Evolutionary conservation across 2,329 filamentous ascomycete genomes (phyloP).

Genomic region (Penicillium olsonii): DNA sequence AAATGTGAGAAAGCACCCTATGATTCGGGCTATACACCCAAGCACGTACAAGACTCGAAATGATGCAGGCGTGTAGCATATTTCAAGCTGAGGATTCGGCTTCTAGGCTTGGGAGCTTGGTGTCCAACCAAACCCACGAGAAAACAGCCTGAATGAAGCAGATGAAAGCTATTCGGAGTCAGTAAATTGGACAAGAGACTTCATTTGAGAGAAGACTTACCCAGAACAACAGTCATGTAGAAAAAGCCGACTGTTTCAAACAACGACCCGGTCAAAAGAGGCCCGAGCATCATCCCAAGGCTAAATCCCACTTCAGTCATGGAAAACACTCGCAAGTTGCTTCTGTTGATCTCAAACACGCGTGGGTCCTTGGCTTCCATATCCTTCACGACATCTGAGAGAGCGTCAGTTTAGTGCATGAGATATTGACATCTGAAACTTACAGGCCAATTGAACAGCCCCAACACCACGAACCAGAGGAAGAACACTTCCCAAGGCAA

Average conservation of each 20-base stretch:
- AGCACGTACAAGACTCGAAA: not conserved
- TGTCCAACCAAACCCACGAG: slow-evolving; percentile 9
- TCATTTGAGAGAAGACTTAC: not conserved
- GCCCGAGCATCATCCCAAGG: slow-evolving; percentile 26
- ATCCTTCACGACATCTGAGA: slow-evolving; percentile 21
- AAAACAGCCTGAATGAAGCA: slow-evolving; percentile 5
- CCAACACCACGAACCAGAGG: slow-evolving; percentile 28
- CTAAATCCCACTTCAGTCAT: slow-evolving; percentile 25
- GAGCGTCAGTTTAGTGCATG: not conserved
- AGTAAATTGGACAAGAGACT: not conserved
- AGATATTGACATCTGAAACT: slow-evolving; percentile 1
- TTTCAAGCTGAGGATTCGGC: not conserved
- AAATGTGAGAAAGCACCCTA: not conserved
- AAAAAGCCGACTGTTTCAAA: slow-evolving; percentile 22
- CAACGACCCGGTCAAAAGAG: slow-evolving; percentile 21
- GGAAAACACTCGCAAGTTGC: slow-evolving; percentile 24
- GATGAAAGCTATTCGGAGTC: not conserved
- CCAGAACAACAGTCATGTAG: slow-evolving; percentile 16
- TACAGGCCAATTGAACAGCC: slow-evolving; percentile 29
- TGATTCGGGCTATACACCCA: not conserved
- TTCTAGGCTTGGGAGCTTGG: not conserved
- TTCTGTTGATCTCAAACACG: slow-evolving; percentile 30
- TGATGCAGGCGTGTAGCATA: not conserved
- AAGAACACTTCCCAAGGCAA: slow-evolving; percentile 21
- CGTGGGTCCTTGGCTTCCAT: slow-evolving; percentile 20